Evolutionary conservation across 805 yeast species (phyloP), one percentile per base, ranked within the genome.

Genomic region (Saccharomycopsis fermentans): DNA sequence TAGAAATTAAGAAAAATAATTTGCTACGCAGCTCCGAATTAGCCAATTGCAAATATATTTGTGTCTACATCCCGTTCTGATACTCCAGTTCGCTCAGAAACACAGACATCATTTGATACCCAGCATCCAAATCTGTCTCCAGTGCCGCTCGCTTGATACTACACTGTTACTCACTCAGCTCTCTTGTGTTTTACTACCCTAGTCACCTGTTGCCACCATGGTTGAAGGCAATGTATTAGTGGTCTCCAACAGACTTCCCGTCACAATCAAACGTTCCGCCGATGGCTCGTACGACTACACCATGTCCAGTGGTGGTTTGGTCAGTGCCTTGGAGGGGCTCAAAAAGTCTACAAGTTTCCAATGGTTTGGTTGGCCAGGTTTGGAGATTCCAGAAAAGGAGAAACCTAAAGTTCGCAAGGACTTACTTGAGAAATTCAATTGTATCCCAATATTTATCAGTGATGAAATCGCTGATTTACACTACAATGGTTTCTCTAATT

Each of bases 361-460:
- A 69, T 94, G 99, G 99, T 84, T 88, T 67, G 99, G 99, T 16
- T 94, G 99, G 99, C 96, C 98, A 1, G 95, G 92, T 11, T 72
- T 90, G 68, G 96, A 90, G 65, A 79, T 94, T 4, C 96, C 96
- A 1, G 87, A 78, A 27, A 78, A 77, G 51, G 96, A 90, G 63
- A 84, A 85, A 67, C 81, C 73, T 0, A 74, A 74, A 58, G 95
- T 94, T 58, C 82, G 82, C 59, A 68, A 73, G 21, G 96, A 91
- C 63, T 74, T 94, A 59, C 77, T 78, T 69, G 81, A 80, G 36
- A 83, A 89, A 68, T 94, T 90, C 76, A 85, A 85, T 62, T 94
- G 98, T 65, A 83, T 87, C 39, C 99, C 99, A 2, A 84, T 94
- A 55, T 94, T 86, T 73, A 71, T 94, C 59, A 79, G 83, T 62